Conservation (phyloP, 306 rosid species). For the Casuarina cunninghamiana region DNA sequence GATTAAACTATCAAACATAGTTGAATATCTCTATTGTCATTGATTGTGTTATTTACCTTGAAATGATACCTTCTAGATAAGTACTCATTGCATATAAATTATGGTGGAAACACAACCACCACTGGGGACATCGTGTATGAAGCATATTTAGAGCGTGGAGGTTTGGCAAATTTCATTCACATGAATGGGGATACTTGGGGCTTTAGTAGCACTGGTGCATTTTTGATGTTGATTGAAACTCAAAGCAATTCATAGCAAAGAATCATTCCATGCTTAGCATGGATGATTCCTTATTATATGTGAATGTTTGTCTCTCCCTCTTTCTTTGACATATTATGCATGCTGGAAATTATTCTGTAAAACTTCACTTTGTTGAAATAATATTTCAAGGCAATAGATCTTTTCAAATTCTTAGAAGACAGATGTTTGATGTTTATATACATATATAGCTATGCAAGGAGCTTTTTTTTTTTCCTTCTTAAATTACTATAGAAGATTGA, state of each 20-base stretch:
- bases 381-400: conserved; percentile 47
- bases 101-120: conserved; percentile 56
- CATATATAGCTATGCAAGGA: conserved; percentile 40
- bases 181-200: conserved; percentile 40
- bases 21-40: too few relatives aligned
- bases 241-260: conserved; percentile 9
- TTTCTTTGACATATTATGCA: conserved; percentile 51
- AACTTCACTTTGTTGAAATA: conserved; percentile 29
- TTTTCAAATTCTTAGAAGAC: conserved; percentile 57
- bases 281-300: conserved; percentile 40
- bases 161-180: conserved; percentile 43
- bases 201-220: conserved; percentile 68
- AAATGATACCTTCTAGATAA: conserved; percentile 9
- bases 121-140: conserved; percentile 42
- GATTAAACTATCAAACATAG: background rate
- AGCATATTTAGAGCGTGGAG: conserved; percentile 52
- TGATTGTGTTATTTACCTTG: background rate
- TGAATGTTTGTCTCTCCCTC: conserved; percentile 48
- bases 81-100: conserved; percentile 47
- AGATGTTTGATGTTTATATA: conserved; percentile 58
- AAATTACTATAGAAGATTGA: conserved; percentile 4
- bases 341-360: conserved; percentile 37
- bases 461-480: background rate
- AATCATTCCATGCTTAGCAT: conserved; percentile 26
- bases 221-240: conserved; percentile 11